phyloP scores from a whole-genome alignment of 352 stramenopile genomes.

The Globisporangium splendens region DNA sequence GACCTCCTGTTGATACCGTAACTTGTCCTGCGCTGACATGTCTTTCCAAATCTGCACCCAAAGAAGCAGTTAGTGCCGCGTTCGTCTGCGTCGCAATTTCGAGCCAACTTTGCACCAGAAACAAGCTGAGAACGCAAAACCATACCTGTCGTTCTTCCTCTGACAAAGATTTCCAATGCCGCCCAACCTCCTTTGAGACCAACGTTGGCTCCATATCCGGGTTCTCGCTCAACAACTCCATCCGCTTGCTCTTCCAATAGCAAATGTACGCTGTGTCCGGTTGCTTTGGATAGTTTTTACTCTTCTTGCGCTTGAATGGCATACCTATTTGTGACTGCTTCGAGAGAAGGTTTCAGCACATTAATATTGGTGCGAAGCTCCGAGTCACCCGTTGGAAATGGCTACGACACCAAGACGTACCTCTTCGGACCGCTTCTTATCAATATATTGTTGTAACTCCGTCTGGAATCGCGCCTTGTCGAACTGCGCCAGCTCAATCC shows the following conservation, averaged over 20 bases:
- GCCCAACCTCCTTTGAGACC: conserved; percentile 49
- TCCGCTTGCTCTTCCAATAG: conserved; percentile 50
- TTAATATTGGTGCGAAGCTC: no score
- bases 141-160: conserved; percentile 32
- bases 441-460: conserved; percentile 25
- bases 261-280: conserved; percentile 65
- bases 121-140: background rate
- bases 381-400: no score
- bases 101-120: no score
- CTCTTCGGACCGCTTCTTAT: conserved; percentile 13
- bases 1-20: conserved; percentile 52
- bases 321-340: background rate
- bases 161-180: conserved; percentile 41
- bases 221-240: conserved; percentile 35
- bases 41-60: conserved; percentile 35
- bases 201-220: conserved; percentile 32
- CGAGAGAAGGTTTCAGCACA: no score
- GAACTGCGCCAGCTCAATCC: conserved; percentile 55
- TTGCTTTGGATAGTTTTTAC: conserved; percentile 37
- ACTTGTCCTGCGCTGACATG: conserved; percentile 40
- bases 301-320: conserved; percentile 34
- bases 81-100: no score
- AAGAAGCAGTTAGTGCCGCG: no score
- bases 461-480: conserved; percentile 48
- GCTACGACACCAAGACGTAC: background rate